Conservation (phyloP, 768 basidiomycete species). For the Nidularia pulvinata region DNA sequence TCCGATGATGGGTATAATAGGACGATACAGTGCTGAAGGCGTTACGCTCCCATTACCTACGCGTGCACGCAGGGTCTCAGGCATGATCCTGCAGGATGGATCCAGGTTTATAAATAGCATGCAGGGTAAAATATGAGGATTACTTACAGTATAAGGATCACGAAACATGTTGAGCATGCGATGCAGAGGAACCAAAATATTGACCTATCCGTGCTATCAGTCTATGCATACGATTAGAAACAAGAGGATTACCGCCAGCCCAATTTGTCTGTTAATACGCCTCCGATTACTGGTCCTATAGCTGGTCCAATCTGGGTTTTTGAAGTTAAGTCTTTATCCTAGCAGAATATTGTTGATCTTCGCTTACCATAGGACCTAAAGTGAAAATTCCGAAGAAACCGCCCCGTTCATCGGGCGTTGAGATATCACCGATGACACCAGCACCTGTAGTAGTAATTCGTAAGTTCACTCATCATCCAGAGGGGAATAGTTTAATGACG, state of each 20-base stretch:
- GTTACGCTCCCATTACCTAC: slow-evolving; percentile 53
- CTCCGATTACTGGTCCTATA: slow-evolving; percentile 60
- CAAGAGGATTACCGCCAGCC: slow-evolving; percentile 58
- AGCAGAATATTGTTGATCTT: slow-evolving; percentile 2
- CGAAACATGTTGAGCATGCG: slow-evolving; percentile 38
- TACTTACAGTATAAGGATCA: slow-evolving; percentile 45
- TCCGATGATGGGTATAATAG: slow-evolving; percentile 47
- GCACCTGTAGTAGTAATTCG: slow-evolving; percentile 44
- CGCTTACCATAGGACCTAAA: slow-evolving; percentile 58
- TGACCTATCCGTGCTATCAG: slow-evolving; percentile 28
- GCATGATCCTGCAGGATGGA: slow-evolving; percentile 39
- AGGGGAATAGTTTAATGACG: background rate
- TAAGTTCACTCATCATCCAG: background rate
- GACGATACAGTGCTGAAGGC: slow-evolving; percentile 47
- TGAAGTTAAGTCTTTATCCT: background rate
- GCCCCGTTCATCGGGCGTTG: slow-evolving; percentile 71
- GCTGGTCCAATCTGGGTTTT: slow-evolving; percentile 55
- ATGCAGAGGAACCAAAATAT: slow-evolving; percentile 68
- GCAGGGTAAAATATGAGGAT: slow-evolving; percentile 10
- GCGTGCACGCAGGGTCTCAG: slow-evolving; percentile 53
- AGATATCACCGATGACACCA: slow-evolving; percentile 80
- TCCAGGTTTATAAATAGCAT: slow-evolving; percentile 12
- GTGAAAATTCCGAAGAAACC: slow-evolving; percentile 70
- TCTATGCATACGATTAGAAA: slow-evolving; percentile 4
- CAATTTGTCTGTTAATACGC: slow-evolving; percentile 51